These are phyloP conservation scores for Arthroderma sp. DNA, from an alignment of 2,329 filamentous ascomycete genomes.

Conservation along the genomic window DNA sequence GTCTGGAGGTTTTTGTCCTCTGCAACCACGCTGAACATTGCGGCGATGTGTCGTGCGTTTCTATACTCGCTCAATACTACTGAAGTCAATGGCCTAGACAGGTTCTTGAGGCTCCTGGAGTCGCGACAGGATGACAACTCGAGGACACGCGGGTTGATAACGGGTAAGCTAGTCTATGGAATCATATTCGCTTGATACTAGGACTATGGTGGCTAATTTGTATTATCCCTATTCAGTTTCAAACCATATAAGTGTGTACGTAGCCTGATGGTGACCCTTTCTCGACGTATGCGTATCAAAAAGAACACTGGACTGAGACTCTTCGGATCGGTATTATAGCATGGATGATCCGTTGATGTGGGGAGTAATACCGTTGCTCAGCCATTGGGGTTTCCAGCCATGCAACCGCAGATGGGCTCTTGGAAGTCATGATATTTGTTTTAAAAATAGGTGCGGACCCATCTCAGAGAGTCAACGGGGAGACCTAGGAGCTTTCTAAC, in stretches of 20 bases:
- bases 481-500: neutral
- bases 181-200: neutral
- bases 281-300: conserved; percentile 9
- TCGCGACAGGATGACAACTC: conserved; percentile 53
- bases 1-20: conserved; percentile 62
- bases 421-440: conserved; percentile 92
- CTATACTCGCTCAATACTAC: conserved; percentile 61
- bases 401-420: conserved; percentile 74
- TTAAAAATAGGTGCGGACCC: conserved; percentile 59
- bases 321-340: conserved; percentile 37
- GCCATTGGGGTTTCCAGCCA: conserved; percentile 52
- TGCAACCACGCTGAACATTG: conserved; percentile 61
- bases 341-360: conserved; percentile 91
- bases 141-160: conserved; percentile 67
- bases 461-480: neutral
- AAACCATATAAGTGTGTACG: conserved; percentile 81
- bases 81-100: conserved; percentile 63
- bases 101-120: conserved; percentile 65
- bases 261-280: conserved; percentile 26
- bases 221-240: conserved; percentile 46
- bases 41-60: conserved; percentile 59
- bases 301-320: conserved; percentile 18
- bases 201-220: neutral
- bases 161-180: conserved; percentile 45
- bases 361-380: conserved; percentile 69